Evolutionary conservation across 1,284 basidiomycete species (phyloP).

Genomic region (Cutaneotrichosporon sp.): DNA sequence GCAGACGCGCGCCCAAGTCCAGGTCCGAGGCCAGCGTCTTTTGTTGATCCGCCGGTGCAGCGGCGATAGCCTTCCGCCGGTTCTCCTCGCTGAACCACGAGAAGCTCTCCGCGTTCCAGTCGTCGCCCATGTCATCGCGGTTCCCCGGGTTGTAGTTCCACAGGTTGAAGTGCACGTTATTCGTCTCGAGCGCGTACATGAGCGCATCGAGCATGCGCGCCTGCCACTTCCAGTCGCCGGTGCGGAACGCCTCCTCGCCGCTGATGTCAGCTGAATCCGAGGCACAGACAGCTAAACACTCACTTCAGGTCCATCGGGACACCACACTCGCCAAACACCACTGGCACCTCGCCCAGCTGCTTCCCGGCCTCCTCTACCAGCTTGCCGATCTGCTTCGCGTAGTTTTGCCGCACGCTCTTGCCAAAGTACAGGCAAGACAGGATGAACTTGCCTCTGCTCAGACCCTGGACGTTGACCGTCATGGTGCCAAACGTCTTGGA

Average conservation of each 20-base stretch:
- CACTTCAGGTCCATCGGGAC: slow-evolving; percentile 94
- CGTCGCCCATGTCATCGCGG: slow-evolving; percentile 73
- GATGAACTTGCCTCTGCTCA: slow-evolving; percentile 81
- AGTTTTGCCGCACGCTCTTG: slow-evolving; percentile 75
- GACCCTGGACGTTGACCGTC: slow-evolving; percentile 84
- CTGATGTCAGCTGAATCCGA: slow-evolving; percentile 53
- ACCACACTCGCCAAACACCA: slow-evolving; percentile 86
- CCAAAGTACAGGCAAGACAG: slow-evolving; percentile 83
- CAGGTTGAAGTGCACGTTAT: slow-evolving; percentile 74
- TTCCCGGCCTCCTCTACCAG: slow-evolving; percentile 68
- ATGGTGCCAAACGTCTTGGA: slow-evolving; percentile 76
- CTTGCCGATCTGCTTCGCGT: slow-evolving; percentile 74
- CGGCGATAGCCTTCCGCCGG: slow-evolving; percentile 52
- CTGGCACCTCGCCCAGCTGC: slow-evolving; percentile 72
- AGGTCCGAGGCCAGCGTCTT: slow-evolving; percentile 60
- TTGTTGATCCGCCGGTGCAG: slow-evolving; percentile 28
- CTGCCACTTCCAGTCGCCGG: slow-evolving; percentile 78
- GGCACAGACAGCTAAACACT: slow-evolving; percentile 40
- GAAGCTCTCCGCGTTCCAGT: slow-evolving; percentile 96
- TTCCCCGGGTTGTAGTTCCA: slow-evolving; percentile 97
- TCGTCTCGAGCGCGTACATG: slow-evolving; percentile 71
- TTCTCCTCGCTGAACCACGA: slow-evolving; percentile 75
- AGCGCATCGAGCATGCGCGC: slow-evolving; percentile 84
- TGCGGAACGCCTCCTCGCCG: slow-evolving; percentile 66
- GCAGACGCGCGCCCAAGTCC: slow-evolving; percentile 77